Base-by-base conservation (phyloP, 495 filamentous ascomycete genomes). In the Chaetomium tenue region DNA sequence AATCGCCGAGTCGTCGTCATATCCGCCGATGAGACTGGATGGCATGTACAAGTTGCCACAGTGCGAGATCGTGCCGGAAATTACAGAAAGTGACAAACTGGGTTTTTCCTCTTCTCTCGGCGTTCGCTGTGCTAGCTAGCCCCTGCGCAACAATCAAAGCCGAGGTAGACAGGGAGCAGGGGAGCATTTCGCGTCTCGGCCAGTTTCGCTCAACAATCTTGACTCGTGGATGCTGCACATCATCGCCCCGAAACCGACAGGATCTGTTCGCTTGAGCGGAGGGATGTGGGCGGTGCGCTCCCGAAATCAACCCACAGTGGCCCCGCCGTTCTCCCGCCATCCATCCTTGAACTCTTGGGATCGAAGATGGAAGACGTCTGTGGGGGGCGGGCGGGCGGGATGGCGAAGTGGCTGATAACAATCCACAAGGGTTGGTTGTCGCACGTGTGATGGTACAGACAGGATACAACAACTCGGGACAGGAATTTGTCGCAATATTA, bases 161-260 rank as follows among this genome's bases (percentile, higher is more conserved):
- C 73, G 72, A 72, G 70, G 68, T 61, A 67, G 66, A 65, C 65
- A 61, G 59, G 48, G 20, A 15, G 64, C 46, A 16, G 57, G 58
- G 62, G 39, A 71, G 58, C 65, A 66, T 42, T 66, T 53, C 64
- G 58, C 66, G 64, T 68, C 65, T 66, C 50, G 63, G 66, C 63
- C 51, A 63, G 62, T 70, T 70, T 68, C 66, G 65, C 57, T 67
- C 66, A 51, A 60, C 58, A 40, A 39, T 61, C 72, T 74, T 74
- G 72, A 74, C 71, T 74, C 72, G 71, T 68, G 65, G 71, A 55
- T 59, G 63, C 65, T 74, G 72, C 72, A 73, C 72, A 74, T 74
- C 72, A 74, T 72, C 68, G 55, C 70, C 64, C 69, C 69, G 64
- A 67, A 63, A 62, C 63, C 28, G 66, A 62, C 61, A 67, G 37